Conservation (phyloP, 2,329 filamentous ascomycete species). For the Pseudogymnoascus sp. region DNA sequence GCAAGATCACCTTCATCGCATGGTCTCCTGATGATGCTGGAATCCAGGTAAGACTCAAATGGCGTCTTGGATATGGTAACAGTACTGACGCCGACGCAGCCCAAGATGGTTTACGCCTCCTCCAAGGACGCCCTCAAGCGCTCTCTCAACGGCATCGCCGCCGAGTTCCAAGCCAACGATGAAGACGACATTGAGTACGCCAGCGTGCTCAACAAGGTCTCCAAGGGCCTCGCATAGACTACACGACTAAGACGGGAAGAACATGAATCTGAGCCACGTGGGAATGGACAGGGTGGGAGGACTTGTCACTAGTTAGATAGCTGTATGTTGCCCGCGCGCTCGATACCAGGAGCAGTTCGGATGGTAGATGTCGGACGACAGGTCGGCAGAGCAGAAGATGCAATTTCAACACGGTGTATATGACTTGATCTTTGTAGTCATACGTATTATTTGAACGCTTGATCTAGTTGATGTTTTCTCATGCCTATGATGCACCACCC, state of each 20-base stretch:
- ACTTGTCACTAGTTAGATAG: slow-evolving; percentile 10
- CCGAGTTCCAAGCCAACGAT: slow-evolving; percentile 79
- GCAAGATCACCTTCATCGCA: slow-evolving; percentile 70
- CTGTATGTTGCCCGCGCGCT: slow-evolving; percentile 3
- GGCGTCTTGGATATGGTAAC: slow-evolving; percentile 8
- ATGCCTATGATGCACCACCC: not conserved
- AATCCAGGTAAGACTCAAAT: slow-evolving; percentile 54
- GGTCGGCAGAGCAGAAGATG: slow-evolving; percentile 3
- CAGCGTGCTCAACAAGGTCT: slow-evolving; percentile 56
- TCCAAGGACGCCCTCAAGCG: slow-evolving; percentile 83
- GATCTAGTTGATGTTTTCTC: not conserved
- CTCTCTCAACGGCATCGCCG: slow-evolving; percentile 63
- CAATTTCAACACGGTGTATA: slow-evolving; percentile 5
- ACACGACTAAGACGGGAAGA: not conserved
- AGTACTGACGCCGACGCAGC: slow-evolving; percentile 37
- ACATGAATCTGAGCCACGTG: slow-evolving; percentile 5
- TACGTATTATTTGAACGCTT: not conserved
- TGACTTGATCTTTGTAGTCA: not conserved
- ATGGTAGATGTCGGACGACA: slow-evolving; percentile 5
- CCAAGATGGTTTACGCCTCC: slow-evolving; percentile 85
- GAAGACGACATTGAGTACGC: slow-evolving; percentile 73
- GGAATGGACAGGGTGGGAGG: slow-evolving; percentile 13
- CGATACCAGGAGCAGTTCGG: slow-evolving; percentile 1
- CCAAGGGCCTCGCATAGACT: slow-evolving; percentile 47
- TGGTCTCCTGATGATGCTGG: slow-evolving; percentile 77